A percentile compares a stretch with the other conserved stretches of the same genome.
phyloP scores from a whole-genome alignment of 2,329 filamentous ascomycete species.

The Diaporthe eres region DNA sequence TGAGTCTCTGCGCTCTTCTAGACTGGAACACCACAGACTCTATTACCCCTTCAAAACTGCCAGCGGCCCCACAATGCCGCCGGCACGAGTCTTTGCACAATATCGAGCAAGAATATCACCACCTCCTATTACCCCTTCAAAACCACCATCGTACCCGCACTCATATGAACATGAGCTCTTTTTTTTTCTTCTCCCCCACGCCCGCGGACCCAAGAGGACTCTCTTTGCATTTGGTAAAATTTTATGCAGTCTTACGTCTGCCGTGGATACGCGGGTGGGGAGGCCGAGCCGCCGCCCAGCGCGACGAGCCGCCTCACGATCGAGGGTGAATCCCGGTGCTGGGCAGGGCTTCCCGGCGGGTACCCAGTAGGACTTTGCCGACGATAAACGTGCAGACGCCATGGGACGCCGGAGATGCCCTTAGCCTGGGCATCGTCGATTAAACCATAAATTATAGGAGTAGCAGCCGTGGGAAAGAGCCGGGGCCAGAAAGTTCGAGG shows the following conservation, averaged over 20 bases:
- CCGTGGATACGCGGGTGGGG: slow-evolving; percentile 10
- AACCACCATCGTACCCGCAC: background rate
- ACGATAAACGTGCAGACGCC: background rate
- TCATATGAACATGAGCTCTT: background rate
- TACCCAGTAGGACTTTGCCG: background rate
- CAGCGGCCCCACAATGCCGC: background rate
- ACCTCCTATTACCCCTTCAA: slow-evolving; percentile 25
- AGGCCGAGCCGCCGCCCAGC: background rate
- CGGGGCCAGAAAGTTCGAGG: background rate
- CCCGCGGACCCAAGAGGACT: background rate
- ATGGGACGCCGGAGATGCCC: background rate
- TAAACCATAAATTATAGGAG: background rate
- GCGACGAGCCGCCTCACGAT: background rate
- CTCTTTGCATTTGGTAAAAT: background rate
- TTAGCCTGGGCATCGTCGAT: background rate
- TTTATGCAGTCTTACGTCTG: background rate
- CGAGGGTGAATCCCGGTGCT: background rate
- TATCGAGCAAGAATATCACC: background rate
- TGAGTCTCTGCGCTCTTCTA: background rate
- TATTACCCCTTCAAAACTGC: slow-evolving; percentile 21
- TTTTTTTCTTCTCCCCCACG: background rate
- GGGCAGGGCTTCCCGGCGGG: background rate
- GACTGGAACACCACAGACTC: background rate
- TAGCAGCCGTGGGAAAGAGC: background rate
- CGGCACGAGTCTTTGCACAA: slow-evolving; percentile 8